These are phyloP conservation scores for Populus tremula DNA, from an alignment of 345 rosid genomes.

Conservation along the genomic window DNA sequence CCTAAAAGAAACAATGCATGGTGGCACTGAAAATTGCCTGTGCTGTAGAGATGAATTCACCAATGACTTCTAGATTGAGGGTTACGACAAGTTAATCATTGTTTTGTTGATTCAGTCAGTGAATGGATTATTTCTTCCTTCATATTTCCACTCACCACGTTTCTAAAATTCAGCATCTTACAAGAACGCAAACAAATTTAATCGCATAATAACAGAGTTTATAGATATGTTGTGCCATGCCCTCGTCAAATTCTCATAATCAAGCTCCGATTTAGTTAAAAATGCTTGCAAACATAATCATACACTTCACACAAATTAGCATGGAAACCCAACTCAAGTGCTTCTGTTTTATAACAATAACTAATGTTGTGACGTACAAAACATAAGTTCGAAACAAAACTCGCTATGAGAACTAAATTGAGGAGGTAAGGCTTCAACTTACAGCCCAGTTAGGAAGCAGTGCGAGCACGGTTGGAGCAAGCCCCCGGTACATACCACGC, in stretches of 20 bases:
- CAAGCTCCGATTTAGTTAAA: not conserved
- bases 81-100: not conserved
- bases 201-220: not conserved
- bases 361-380: not conserved
- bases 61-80: not conserved
- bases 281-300: not conserved
- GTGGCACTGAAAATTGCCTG: not conserved
- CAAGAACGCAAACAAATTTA: not conserved
- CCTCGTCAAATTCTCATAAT: not conserved
- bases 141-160: not conserved
- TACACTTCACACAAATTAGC: not conserved
- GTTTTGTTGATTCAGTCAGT: not conserved
- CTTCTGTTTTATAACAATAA: not conserved
- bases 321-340: not conserved
- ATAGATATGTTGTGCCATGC: not conserved
- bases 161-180: not conserved
- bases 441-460: conserved; percentile 94
- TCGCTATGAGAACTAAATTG: not conserved
- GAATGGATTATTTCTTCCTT: not conserved
- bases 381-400: not conserved
- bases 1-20: not conserved
- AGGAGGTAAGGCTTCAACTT: conserved; percentile 6
- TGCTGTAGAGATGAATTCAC: not conserved
- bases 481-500: conserved; percentile 81
- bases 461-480: conserved; percentile 71